These are phyloP conservation scores for Schwanniomyces vanrijiae DNA, from an alignment of 805 yeast species.

Conservation along the genomic window DNA sequence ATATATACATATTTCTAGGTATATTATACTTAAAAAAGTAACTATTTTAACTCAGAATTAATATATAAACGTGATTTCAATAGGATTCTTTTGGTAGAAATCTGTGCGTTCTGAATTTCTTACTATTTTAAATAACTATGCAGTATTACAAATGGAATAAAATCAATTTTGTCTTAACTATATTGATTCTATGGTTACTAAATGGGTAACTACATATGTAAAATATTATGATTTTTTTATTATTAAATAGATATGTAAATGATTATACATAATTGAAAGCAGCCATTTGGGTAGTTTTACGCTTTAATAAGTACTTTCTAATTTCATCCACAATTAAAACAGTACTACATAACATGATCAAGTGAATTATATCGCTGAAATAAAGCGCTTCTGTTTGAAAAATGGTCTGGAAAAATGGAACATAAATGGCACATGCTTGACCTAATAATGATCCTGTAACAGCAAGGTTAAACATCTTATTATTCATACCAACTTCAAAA, in stretches of 20 bases:
- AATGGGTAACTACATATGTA: too few relatives aligned
- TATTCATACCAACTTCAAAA: conserved; percentile 76
- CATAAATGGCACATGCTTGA: conserved; percentile 88
- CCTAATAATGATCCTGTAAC: conserved; percentile 87
- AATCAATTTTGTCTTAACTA: too few relatives aligned
- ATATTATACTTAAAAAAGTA: too few relatives aligned
- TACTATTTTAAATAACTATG: too few relatives aligned
- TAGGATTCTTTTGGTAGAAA: too few relatives aligned
- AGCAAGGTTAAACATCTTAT: conserved; percentile 91
- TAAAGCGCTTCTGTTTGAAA: conserved; percentile 93
- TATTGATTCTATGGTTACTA: too few relatives aligned
- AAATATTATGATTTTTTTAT: too few relatives aligned
- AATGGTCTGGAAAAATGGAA: conserved; percentile 87
- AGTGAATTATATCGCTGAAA: conserved; percentile 64
- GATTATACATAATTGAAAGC: conserved; percentile 11
- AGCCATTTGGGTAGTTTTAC: conserved; percentile 14
- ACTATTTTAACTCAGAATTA: too few relatives aligned
- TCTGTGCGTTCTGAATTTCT: too few relatives aligned
- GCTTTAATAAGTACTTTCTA: conserved; percentile 52
- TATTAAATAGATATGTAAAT: not conserved
- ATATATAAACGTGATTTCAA: too few relatives aligned
- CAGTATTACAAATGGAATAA: too few relatives aligned
- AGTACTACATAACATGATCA: conserved; percentile 65
- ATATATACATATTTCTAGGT: too few relatives aligned
- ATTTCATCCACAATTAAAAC: conserved; percentile 86